Percentiles rank a stretch among this genome's conserved stretches.
Conservation (phyloP, 2,329 filamentous ascomycete genomes). For the Fusarium gaditjirri region DNA sequence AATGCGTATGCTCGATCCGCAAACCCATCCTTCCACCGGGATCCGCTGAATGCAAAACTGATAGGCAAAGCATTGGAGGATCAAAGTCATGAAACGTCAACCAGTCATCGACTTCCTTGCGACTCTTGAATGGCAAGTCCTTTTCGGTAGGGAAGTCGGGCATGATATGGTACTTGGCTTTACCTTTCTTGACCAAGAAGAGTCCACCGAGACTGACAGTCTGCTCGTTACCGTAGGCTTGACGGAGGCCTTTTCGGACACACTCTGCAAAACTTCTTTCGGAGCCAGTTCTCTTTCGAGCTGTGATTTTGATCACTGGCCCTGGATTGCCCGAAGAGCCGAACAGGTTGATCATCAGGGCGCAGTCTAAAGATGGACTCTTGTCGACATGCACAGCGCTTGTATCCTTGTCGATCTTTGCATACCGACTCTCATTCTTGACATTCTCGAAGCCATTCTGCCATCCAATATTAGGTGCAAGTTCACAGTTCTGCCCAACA, state of each 20-base stretch:
- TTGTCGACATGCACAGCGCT: conserved; percentile 38
- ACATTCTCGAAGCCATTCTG: not conserved
- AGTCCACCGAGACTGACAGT: not conserved
- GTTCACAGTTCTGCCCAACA: not conserved
- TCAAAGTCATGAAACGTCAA: not conserved
- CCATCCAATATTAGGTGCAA: not conserved
- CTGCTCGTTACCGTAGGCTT: not conserved
- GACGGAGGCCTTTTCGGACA: not conserved
- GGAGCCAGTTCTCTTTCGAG: conserved; percentile 16
- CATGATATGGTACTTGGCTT: not conserved
- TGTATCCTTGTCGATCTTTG: conserved; percentile 37
- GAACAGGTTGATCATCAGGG: conserved; percentile 55
- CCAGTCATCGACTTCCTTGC: not conserved
- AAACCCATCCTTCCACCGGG: rapidly evolving
- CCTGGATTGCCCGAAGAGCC: conserved; percentile 49
- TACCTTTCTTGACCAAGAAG: not conserved
- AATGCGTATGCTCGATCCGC: conserved; percentile 60
- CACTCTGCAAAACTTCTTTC: not conserved
- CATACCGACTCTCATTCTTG: conserved; percentile 22
- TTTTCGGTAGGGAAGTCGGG: not conserved
- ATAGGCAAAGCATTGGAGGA: not conserved
- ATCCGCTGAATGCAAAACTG: rapidly evolving
- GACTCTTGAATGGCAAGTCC: not conserved
- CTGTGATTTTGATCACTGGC: conserved; percentile 51
- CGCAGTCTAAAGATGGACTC: conserved; percentile 48